Conservation (phyloP, 148 eudicot genomes). For the Pouteria glomerata region DNA sequence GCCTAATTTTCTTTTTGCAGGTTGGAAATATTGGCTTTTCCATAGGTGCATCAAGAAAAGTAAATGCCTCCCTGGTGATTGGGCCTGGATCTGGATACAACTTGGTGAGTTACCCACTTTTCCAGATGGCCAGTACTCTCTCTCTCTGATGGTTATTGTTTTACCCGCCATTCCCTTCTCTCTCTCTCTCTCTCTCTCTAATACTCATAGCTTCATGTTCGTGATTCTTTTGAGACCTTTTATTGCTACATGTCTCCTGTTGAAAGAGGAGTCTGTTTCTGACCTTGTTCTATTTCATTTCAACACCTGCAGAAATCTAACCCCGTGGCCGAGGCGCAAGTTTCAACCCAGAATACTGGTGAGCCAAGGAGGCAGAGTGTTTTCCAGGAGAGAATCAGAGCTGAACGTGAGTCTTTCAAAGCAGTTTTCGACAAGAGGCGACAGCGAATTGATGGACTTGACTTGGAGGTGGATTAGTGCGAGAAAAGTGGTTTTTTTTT, state of each 20-base stretch:
- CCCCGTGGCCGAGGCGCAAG: conserved; percentile 60
- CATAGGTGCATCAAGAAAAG: conserved; percentile 62
- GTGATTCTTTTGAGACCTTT: not conserved
- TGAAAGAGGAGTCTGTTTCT: not conserved
- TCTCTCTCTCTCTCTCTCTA: too few relatives aligned
- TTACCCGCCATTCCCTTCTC: too few relatives aligned
- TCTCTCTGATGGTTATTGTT: not conserved
- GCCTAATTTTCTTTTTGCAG: conserved; percentile 27
- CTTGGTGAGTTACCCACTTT: conserved; percentile 45
- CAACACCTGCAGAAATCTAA: conserved; percentile 66
- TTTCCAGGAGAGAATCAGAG: conserved; percentile 78
- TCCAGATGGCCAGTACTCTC: not conserved
- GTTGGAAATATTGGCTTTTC: conserved; percentile 69
- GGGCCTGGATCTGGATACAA: conserved; percentile 95
- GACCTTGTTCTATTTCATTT: not conserved
- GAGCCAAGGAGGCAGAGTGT: conserved; percentile 37
- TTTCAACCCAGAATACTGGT: conserved; percentile 25
- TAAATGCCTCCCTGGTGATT: conserved; percentile 58
- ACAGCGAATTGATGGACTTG: conserved; percentile 57
- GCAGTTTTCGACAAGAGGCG: conserved; percentile 87
- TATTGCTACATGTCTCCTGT: not conserved
- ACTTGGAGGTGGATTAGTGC: conserved; percentile 47
- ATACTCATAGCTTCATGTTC: not conserved
- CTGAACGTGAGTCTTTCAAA: conserved; percentile 74
- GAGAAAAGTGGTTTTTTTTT: not conserved